Base-by-base conservation (phyloP, 768 basidiomycete species). In the Cystofilobasidium macerans region DNA sequence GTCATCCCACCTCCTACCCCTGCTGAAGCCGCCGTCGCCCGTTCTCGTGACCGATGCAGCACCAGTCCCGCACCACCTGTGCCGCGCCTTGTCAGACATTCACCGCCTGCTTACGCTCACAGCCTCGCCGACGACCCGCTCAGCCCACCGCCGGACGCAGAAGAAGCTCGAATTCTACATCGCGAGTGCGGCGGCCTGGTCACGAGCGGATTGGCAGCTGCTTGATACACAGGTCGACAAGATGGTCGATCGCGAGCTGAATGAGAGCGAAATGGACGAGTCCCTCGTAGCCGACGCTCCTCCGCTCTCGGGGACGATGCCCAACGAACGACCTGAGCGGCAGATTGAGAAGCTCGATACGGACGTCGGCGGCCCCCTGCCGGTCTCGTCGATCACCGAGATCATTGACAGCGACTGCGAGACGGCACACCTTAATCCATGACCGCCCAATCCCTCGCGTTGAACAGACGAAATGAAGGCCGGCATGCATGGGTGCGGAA, bases 401-500 rank as follows among this genome's bases (percentile, higher is more conserved):
- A 30, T 54, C 30, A 16, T 32, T 2, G 51, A 54, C 9, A 16
- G 32, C 7, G 5, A 5, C 7, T 13, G 7, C 42, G 42, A 13
- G 9, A 20, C 42, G 7, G 42, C 42, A 13, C 42, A 20, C 5
- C 42, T 42, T 20, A 20, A 42, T 18, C 42, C 42, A 42, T 42
- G 42, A 42, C 3, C 9, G 42, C 42, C 5, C 9, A 42, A 4
- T 38, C 36, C 14, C 36, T 38, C 8, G 42, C 16, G 42, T 14
- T 20, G 9, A 20, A 20, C 42, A 42, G 38, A n/a, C 30, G 30
- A 36, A 38, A 28, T 35, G 24, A 40, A 30, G 30, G 33, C 75
- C 16, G 42, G 9, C 42, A 14, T 76, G 3, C 78, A 78, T 22
- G 81, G 79, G 43, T 32, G 24, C 30, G 30, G 59, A 57, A 36